Evolutionary conservation across 2,329 filamentous ascomycete genomes (phyloP), one percentile per base, ranked within the genome.

Genomic region (Phyllosticta capitalensis): DNA sequence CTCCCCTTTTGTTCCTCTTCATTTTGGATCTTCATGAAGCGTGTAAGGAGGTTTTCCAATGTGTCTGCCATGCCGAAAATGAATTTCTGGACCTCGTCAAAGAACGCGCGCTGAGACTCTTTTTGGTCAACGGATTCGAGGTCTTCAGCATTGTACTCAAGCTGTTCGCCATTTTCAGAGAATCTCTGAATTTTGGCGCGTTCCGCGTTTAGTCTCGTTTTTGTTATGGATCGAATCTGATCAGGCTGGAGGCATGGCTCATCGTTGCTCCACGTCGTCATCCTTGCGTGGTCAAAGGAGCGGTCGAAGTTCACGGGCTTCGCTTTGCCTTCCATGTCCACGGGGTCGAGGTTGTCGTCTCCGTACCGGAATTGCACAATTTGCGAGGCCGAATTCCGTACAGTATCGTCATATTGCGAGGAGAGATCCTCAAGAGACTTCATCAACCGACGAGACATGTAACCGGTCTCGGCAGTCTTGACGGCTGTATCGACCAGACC

Each of bases 361-460:
- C 94, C 94, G 67, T 95, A 99, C 69, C 96, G 91, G 76, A 99
- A 97, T 71, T 99, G 94, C 1, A 99, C 91, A 62, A 99, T 88
- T 30, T 86, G 86, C 7, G 89, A 89, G 1, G 87, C 87, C 0
- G 92, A 96, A 26, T 92, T 97, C 60, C 94, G 85, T 0, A 99
- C 92, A 0, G 94, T 99, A 67, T 95, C 84, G 67, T 99, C 94
- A 67, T 99, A 99, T 67, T 91, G 85, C 0, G 89, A 90, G 0
- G 92, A 96, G 2, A 97, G 77, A 78, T 99, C 94, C 71, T 99
- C 94, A 54, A 99, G 76, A 2, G 90, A 96, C 75, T 99, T 99
- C 92, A 99, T 99, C 70, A 99, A 74, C 66, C 94, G 86, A 76
- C 94, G 87, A 63, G 92, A 97, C 94, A 99, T 99, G 76, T 99